Evolutionary conservation across 2,329 filamentous ascomycete genomes (phyloP).

Genomic region (Pezicula radicicola): DNA sequence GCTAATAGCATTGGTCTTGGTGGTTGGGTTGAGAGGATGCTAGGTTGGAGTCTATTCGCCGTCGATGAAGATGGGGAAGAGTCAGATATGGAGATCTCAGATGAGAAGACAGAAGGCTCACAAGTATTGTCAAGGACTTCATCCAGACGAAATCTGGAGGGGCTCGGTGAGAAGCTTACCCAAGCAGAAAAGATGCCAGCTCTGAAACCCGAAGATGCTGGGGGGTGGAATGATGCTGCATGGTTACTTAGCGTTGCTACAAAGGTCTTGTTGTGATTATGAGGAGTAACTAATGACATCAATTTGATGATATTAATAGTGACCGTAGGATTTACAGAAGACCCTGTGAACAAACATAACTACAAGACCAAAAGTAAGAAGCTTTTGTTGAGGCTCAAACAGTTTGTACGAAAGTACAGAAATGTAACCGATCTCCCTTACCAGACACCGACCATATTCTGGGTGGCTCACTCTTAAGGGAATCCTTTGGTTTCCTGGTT

Average conservation of each 20-base stretch:
- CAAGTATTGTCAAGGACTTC: slow-evolving; percentile 19
- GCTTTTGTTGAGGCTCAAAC: no score
- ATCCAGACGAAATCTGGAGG: slow-evolving; percentile 16
- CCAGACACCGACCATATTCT: no score
- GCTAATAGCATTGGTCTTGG: slow-evolving; percentile 48
- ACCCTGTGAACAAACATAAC: no score
- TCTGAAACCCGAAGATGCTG: slow-evolving; percentile 49
- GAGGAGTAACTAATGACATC: no score
- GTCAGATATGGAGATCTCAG: slow-evolving; percentile 36
- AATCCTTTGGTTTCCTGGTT: no score
- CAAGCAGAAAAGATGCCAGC: slow-evolving; percentile 44
- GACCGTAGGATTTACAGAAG: no score
- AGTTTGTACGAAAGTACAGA: no score
- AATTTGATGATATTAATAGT: no score
- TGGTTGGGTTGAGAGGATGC: slow-evolving; percentile 56
- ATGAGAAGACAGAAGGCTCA: slow-evolving; percentile 32
- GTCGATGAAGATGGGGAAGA: slow-evolving; percentile 59
- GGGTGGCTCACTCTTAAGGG: no score
- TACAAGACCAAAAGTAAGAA: no score
- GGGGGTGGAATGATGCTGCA: slow-evolving; percentile 64
- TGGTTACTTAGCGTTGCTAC: slow-evolving; percentile 63
- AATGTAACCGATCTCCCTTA: no score
- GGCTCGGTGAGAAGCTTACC: slow-evolving; percentile 26
- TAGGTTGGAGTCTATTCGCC: slow-evolving; percentile 60
- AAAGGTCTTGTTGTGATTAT: slow-evolving; percentile 24